Base-by-base conservation (phyloP, 1,139 yeast genomes). In the Pichia terricola region DNA sequence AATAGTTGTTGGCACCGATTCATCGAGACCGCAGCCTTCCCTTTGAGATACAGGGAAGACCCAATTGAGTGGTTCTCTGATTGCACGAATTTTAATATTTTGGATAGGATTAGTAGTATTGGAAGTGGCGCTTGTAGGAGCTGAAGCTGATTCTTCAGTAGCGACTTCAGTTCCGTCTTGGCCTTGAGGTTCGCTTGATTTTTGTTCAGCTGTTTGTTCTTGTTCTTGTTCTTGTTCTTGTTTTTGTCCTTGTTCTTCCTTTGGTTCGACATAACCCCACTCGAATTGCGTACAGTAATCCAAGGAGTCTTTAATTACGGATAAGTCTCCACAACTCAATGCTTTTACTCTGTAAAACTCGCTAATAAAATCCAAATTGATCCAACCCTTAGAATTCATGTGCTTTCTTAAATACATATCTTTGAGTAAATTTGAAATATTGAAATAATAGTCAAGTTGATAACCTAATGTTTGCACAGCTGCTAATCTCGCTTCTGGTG, bases 371-470 rank as follows among this genome's bases (percentile, higher is more conserved):
- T 63, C 57, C 51, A 87, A 65, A 34, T 80, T 76, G 44, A 87
- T 74, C 73, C 81, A 81, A 32, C 96, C 96, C 49, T 77, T 71
- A 40, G 70, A 65, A 64, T 81, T 79, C 95, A 87, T 86, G 57
- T 81, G 85, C 55, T 77, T 76, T 62, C 95, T 77, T 60, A 87
- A 69, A 61, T 66, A 86, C 47, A 83, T 68, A 63, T 87, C 96
- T 65, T 85, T 83, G 55, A 85, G 72, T 63, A 91, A 72, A 65
- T 91, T 91, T 57, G 88, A 95, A 45, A 81, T 73, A 28, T 94
- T 81, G 64, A 91, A 83, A 64, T 91, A 91, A 68, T 89, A 91
- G 60, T 86, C 91, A 47, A 88, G 69, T 69, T 88, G 96, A 54
- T 74, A 75, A 28, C 71, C 44, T 39, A 49, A 37, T 7, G 53